phyloP scores from a whole-genome alignment of 148 eudicot genomes.

The Gaultheria prostrata region DNA sequence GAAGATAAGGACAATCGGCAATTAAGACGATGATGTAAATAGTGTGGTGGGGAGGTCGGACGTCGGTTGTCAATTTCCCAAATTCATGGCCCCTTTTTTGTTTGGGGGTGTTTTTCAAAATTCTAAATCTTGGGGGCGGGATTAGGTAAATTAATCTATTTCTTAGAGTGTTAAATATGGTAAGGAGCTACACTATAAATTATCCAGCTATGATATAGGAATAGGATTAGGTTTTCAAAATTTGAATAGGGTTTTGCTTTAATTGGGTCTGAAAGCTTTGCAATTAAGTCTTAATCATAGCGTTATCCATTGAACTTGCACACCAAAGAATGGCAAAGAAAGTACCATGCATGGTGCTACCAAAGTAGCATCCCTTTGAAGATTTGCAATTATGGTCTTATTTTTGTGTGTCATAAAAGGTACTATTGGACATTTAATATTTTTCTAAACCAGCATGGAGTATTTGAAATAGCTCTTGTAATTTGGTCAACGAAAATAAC shows the following conservation, averaged over 20 bases:
- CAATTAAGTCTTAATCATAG: not conserved
- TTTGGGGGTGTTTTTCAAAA: not conserved
- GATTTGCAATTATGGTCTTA: no score
- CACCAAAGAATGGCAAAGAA: not conserved
- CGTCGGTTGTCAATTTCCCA: not conserved
- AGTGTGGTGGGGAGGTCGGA: not conserved
- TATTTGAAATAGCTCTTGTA: no score
- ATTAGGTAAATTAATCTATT: not conserved
- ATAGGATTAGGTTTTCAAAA: not conserved
- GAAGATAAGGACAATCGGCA: not conserved
- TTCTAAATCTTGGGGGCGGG: not conserved
- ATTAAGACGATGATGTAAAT: conserved; percentile 10
- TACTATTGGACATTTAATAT: no score
- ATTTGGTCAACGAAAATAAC: no score
- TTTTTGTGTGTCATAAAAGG: no score
- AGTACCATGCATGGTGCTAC: no score
- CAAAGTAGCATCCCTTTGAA: no score
- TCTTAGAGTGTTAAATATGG: not conserved
- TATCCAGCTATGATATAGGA: not conserved
- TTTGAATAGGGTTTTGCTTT: not conserved
- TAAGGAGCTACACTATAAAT: not conserved
- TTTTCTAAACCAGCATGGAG: no score
- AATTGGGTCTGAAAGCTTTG: not conserved
- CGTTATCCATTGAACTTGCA: not conserved
- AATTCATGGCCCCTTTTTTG: not conserved